Evolutionary conservation across 148 eudicot genomes (phyloP).

Genomic region (Hydrangea macrophylla): DNA sequence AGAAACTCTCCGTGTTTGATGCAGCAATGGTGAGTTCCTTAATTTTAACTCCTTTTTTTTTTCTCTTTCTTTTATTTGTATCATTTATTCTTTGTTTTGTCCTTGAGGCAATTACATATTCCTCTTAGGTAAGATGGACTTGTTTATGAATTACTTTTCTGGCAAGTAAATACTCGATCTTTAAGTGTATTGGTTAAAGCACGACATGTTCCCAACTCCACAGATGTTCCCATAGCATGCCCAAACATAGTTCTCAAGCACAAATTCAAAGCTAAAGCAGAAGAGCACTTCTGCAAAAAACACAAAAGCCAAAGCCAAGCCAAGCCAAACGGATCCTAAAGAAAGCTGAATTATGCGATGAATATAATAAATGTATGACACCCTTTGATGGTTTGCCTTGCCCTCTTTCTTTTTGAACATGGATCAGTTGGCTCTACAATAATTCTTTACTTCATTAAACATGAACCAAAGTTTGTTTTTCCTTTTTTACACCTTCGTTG

Average conservation of each 20-base stretch:
- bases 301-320: too few relatives aligned
- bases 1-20: slow-evolving; percentile 50
- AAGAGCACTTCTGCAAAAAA: too few relatives aligned
- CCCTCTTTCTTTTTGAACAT: background rate
- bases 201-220: too few relatives aligned
- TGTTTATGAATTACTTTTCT: background rate
- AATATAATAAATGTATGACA: background rate
- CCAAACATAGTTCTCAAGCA: too few relatives aligned
- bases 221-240: too few relatives aligned
- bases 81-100: background rate
- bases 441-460: background rate
- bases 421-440: background rate
- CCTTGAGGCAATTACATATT: background rate
- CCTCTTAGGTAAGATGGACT: background rate
- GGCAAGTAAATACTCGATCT: background rate
- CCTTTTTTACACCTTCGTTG: background rate
- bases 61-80: background rate
- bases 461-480: background rate
- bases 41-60: background rate
- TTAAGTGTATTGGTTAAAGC: background rate
- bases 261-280: too few relatives aligned
- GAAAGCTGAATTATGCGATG: background rate
- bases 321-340: too few relatives aligned
- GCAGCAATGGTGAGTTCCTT: slow-evolving; percentile 40
- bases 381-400: background rate